Evolutionary conservation across 169 alveolate genomes (phyloP), one percentile per base, ranked within the genome.

Genomic region (Babesia bigemina): DNA sequence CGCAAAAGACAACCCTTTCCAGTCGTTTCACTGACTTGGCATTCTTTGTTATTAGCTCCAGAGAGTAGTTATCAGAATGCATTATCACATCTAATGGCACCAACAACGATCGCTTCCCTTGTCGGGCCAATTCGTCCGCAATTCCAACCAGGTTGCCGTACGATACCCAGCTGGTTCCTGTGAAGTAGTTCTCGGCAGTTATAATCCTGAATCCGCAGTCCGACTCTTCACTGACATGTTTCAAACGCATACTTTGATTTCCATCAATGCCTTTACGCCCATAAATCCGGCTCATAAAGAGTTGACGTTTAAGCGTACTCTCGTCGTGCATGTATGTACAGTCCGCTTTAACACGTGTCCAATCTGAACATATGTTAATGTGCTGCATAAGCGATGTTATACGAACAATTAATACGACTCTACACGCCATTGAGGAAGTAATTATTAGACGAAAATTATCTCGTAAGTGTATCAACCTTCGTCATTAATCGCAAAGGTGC

Each of bases 291-390:
- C 63, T 45, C 0, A 66, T 1, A 19, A 53, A 66, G 49, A 66
- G 65, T 48, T 66, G 57, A 0, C 75, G 44, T 19, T 26, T 17
- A 7, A 66, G 75, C 16, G 75, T 53, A 17, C 52, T 63, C 44
- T 66, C 63, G 63, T 66, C 75, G 63, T 52, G 44, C 36, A 66
- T 44, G 63, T 66, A 42, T 13, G 48, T 36, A 57, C 75, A 66
- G 33, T 66, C 63, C 28, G 62, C 44, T 11, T 66, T 66, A 13
- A 66, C 28, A 4, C n/a, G 26, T 13, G 42, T 66, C 75, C 75
- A 66, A 21, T 66, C 75, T 66, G 75, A 7, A 66, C 62, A 61
- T 36, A 29, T 60, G 69, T 36, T 29, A 8, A 28, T 14, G 52
- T 36, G 4, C 33, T 33, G 16, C 24, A 13, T 16, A 4, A 3